A percentile compares a stretch with the other conserved stretches of the same genome.
Evolutionary conservation across 1,284 basidiomycete genomes (phyloP).

Genomic region (Trametes versicolor): DNA sequence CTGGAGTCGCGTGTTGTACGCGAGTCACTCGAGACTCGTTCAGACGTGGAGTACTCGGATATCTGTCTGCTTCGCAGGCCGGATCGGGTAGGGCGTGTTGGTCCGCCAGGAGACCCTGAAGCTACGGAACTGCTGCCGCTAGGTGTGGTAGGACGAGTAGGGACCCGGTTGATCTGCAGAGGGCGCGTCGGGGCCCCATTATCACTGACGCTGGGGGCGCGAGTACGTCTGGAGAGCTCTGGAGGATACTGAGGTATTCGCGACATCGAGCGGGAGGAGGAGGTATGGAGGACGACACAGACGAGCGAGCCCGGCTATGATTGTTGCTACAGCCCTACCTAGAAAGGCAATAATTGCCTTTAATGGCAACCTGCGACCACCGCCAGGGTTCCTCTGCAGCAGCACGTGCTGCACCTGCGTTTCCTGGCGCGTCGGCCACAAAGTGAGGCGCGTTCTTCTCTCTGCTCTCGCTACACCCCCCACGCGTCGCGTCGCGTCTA

Average conservation of each 20-base stretch:
- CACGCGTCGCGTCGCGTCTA: constrained; percentile 32
- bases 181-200: constrained; percentile 53
- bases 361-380: constrained; percentile 21
- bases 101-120: constrained; percentile 41
- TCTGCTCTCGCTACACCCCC: constrained; percentile 4
- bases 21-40: constrained; percentile 41
- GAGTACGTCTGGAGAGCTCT: constrained; percentile 39
- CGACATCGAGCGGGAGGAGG: constrained; percentile 54
- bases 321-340: constrained; percentile 28
- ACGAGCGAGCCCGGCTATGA: constrained; percentile 14
- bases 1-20: constrained; percentile 40
- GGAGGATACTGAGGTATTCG: constrained; percentile 58
- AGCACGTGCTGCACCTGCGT: constrained; percentile 8
- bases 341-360: constrained; percentile 24
- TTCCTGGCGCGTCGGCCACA: constrained; percentile 15
- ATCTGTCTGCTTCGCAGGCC: constrained; percentile 45
- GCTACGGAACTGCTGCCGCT: constrained; percentile 40
- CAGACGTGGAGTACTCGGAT: constrained; percentile 45
- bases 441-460: constrained; percentile 15
- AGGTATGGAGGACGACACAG: constrained; percentile 1
- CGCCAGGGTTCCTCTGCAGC: not conserved
- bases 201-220: constrained; percentile 37
- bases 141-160: constrained; percentile 46
- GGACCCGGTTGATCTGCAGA: constrained; percentile 57
- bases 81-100: constrained; percentile 47